Evolutionary conservation across 306 rosid species (phyloP), one percentile per base, ranked within the genome.

Genomic region (Vachellia pachyceras): DNA sequence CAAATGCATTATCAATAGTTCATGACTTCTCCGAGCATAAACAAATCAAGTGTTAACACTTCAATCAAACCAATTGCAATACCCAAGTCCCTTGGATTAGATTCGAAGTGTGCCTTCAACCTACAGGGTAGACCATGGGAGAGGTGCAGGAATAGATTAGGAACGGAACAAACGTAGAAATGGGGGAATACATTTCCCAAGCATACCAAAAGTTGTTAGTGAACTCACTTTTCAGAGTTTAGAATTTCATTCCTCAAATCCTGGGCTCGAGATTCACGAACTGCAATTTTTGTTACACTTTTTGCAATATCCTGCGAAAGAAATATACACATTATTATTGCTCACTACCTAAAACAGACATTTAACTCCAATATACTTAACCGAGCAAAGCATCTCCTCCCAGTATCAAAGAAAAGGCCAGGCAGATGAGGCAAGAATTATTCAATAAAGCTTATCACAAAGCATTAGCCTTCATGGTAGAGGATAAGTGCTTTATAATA

Each of bases 171-270:
- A 68, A 46, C n/a, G 7, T 2, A 47, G 10, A 78, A 47, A 73
- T 45, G 14, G 8, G 50, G 44, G 61, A n/a, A 70, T 23, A 75
- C 29, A 76, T 33, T 61, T 72, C 81, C 46, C 54, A 29, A 54
- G 41, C 65, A 54, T 25, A 15, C 37, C 40, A 47, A 39, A 61
- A 72, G 44, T 3, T 5, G 33, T 78, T 45, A 42, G 74, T 75
- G 1, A 29, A 81, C 98, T 93, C 86, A 95, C 99, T 93, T 93
- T 86, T 91, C 91, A 29, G 97, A 93, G 89, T 95, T 93, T 45
- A 93, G 85, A 88, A 95, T 93, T 89, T 95, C 99, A 69, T 93
- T 95, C 86, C 96, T 89, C 87, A 95, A 87, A 89, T 93, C 99
- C 84, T 86, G 94, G 76, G 97, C 97, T 47, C 96, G 91, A 41